phyloP scores from a whole-genome alignment of 2,329 filamentous ascomycete genomes.

The Truncatella angustata region DNA sequence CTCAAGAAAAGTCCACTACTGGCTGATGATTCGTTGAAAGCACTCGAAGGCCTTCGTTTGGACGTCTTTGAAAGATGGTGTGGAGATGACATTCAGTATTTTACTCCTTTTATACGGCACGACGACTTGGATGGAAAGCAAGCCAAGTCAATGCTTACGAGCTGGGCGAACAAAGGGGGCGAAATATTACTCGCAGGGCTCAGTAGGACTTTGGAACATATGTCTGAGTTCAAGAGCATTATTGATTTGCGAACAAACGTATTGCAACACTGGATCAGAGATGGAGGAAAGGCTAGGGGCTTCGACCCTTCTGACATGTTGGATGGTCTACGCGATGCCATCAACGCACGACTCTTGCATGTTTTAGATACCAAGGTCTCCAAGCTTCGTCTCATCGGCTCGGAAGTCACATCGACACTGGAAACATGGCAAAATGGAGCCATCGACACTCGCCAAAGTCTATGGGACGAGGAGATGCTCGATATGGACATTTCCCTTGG shows the following conservation, averaged over 20 bases:
- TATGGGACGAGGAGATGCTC: conserved; percentile 68
- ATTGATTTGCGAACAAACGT: conserved; percentile 68
- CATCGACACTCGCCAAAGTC: conserved; percentile 47
- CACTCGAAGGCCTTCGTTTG: conserved; percentile 68
- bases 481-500: conserved; percentile 65
- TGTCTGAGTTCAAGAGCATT: conserved; percentile 66
- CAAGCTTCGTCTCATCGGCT: conserved; percentile 64
- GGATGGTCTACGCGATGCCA: conserved; percentile 62
- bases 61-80: conserved; percentile 81
- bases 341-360: conserved; percentile 66
- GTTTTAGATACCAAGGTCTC: conserved; percentile 63
- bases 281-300: conserved; percentile 61
- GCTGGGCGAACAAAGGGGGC: conserved; percentile 63
- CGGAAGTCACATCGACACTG: conserved; percentile 61
- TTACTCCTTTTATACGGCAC: conserved; percentile 83
- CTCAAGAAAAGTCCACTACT: conserved; percentile 72
- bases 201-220: conserved; percentile 54
- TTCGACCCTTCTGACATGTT: conserved; percentile 69
- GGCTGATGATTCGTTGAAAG: conserved; percentile 64
- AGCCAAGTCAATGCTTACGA: conserved; percentile 57
- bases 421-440: conserved; percentile 56
- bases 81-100: conserved; percentile 76
- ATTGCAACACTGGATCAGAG: conserved; percentile 72
- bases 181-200: conserved; percentile 61
- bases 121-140: conserved; percentile 67